Evolutionary conservation across 208 protist species (phyloP).

Genomic region (Leishmania aethiopica): DNA sequence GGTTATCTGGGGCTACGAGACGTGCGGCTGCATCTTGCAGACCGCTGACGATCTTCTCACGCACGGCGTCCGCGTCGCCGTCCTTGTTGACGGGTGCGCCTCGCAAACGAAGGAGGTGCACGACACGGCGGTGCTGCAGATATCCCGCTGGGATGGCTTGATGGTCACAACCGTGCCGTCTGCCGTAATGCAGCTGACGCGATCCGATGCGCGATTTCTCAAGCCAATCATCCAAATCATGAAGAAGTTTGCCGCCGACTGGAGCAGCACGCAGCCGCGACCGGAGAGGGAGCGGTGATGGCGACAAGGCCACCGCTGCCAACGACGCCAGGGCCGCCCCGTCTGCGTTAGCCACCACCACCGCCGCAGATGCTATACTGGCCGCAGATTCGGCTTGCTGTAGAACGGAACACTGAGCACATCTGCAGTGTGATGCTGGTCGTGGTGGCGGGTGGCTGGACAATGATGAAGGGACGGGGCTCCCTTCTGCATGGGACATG

Average conservation of each 20-base stretch:
- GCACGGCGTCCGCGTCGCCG: conserved; percentile 56
- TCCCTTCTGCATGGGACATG: no score
- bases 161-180: conserved; percentile 34
- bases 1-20: conserved; percentile 76
- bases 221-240: conserved; percentile 28
- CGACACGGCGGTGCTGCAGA: conserved; percentile 33
- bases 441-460: neutral
- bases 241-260: conserved; percentile 23
- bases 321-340: neutral
- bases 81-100: conserved; percentile 55
- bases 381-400: neutral
- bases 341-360: neutral
- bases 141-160: conserved; percentile 49
- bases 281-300: neutral
- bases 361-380: neutral
- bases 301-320: neutral
- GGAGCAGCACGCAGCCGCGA: neutral
- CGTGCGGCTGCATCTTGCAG: conserved; percentile 72
- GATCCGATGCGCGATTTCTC: conserved; percentile 28
- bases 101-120: conserved; percentile 38
- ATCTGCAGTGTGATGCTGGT: neutral
- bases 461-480: neutral
- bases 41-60: conserved; percentile 61
- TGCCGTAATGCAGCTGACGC: conserved; percentile 40
- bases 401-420: neutral